Base-by-base conservation (phyloP, 441 rosid species). In the Gossypium trilobum region DNA sequence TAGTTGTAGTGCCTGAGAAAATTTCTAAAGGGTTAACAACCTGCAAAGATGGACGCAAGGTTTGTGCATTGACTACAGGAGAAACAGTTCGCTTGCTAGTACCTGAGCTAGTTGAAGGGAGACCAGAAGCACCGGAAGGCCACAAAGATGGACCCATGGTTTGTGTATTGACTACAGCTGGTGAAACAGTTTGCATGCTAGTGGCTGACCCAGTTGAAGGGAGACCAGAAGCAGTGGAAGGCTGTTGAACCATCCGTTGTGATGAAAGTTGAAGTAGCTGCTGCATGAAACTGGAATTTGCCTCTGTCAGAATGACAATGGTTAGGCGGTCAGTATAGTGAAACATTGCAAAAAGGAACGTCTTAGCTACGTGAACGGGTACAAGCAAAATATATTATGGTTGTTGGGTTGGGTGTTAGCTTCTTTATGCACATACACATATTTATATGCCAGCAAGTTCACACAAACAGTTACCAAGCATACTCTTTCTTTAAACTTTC, bases 1-100 rank as follows among this genome's bases (percentile, higher is more conserved):
- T 85, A 16, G 80, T 48, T 58, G 73, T 79, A 71, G 72, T 59
- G 78, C 79, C 75, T 3, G 80, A 81, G 31, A 71, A 63, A 73
- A 75, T 74, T 42, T 68, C 61, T 0, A 72, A 50, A 48, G 50
- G 46, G 78, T 79, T 69, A 73, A 77, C 70, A 42, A 70, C 68
- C 70, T 70, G 85, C 46, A 65, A 27, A 69, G 79, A 48, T 39
- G 78, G 75, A 62, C 68, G 64, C 29, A 54, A 31, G 16, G 71
- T n/a, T 1, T 46, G 75, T 17, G 63, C 31, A 59, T 67, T 57
- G 20, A 71, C 57, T 5, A 77, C 50, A 44, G 51, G 79, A 10
- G 70, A 27, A 67, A 71, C 68, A 5, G 64, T 36, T 22, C 64
- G 82, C 66, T 59, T 72, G 65, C 78, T 68, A 54, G 75, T 50